phyloP scores from a whole-genome alignment of 179 eudicot genomes.

The Beta corolliflora region DNA sequence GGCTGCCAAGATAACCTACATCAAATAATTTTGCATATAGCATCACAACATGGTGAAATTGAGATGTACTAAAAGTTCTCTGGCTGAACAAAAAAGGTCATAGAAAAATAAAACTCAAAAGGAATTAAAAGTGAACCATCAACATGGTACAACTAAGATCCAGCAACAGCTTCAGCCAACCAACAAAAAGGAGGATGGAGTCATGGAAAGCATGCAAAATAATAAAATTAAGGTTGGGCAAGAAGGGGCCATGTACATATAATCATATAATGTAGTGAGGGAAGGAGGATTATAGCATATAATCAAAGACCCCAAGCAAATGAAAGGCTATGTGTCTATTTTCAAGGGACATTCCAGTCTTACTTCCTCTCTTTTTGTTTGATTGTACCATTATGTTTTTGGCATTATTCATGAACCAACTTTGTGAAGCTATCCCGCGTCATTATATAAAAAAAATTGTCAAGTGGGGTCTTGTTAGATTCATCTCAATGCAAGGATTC shows the following conservation, averaged over 20 bases:
- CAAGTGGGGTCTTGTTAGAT: too few relatives aligned
- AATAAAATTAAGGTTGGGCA: background rate
- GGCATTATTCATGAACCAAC: too few relatives aligned
- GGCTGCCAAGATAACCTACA: conserved; percentile 95
- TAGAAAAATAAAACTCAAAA: background rate
- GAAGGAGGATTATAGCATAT: background rate
- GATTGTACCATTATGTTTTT: too few relatives aligned
- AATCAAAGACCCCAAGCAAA: background rate
- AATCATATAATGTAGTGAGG: background rate
- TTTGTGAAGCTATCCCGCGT: too few relatives aligned
- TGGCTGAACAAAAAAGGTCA: background rate
- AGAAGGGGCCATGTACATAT: background rate
- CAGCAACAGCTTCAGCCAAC: background rate
- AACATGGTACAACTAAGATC: background rate
- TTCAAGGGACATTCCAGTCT: background rate
- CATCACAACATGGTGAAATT: conserved; percentile 1
- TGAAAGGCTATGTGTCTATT: background rate
- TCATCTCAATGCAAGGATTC: too few relatives aligned
- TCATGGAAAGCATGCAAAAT: background rate
- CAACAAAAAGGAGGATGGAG: background rate
- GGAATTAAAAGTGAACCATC: background rate
- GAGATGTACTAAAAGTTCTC: background rate
- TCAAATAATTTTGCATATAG: conserved; percentile 18
- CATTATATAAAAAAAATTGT: too few relatives aligned
- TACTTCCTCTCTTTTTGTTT: too few relatives aligned